These are phyloP conservation scores for Angomonas deanei DNA, from an alignment of 208 protist species.

Conservation along the genomic window DNA sequence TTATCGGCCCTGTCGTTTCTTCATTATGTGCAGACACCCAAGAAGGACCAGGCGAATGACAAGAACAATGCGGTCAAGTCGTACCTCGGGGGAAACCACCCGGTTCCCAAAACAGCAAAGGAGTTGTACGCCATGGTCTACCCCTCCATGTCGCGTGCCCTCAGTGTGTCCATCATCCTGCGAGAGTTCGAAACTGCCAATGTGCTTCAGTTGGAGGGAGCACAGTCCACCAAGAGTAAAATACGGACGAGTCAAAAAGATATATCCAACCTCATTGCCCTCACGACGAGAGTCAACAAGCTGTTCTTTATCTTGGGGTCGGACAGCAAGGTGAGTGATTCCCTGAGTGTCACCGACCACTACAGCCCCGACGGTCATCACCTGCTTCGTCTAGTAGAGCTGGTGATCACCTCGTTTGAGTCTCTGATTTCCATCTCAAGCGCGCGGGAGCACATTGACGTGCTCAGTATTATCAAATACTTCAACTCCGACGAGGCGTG, in stretches of 20 bases:
- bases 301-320: conserved; percentile 17
- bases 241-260: conserved; percentile 38
- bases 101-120: neutral
- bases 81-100: neutral
- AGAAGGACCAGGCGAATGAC: neutral
- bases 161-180: conserved; percentile 16
- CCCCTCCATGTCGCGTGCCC: neutral
- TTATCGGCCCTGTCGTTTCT: neutral
- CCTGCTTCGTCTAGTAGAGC: conserved; percentile 32
- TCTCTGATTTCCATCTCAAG: conserved; percentile 29
- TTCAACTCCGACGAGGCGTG: conserved; percentile 39
- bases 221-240: conserved; percentile 1
- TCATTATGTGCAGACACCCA: neutral
- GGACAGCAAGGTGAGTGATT: neutral
- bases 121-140: neutral
- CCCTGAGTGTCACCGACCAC: conserved; percentile 13
- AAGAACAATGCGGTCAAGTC: neutral
- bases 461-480: conserved; percentile 31
- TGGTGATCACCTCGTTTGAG: conserved; percentile 18
- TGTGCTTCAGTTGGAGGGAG: conserved; percentile 16
- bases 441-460: conserved; percentile 29
- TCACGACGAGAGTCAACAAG: conserved; percentile 18
- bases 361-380: conserved; percentile 26
- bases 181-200: conserved; percentile 33
- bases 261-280: conserved; percentile 31